A percentile compares a stretch with the other conserved stretches of the same genome.
phyloP scores from a whole-genome alignment of 768 basidiomycete genomes.

The Lyophyllum atratum region DNA sequence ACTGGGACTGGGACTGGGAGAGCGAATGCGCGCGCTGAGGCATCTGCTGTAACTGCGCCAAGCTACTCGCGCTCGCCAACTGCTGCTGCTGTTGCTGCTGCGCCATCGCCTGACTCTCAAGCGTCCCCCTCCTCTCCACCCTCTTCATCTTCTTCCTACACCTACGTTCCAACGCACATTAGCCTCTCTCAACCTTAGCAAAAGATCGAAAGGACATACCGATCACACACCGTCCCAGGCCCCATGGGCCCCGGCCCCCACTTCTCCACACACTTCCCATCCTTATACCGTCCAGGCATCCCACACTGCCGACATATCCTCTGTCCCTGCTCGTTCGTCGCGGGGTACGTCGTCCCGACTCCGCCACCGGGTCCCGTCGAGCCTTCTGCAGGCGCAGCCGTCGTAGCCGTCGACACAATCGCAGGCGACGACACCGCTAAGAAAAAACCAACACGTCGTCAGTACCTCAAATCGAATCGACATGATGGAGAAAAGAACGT shows the following conservation, averaged over 20 bases:
- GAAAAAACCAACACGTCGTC: not conserved
- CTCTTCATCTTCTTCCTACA: constrained; percentile 89
- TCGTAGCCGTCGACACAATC: too few species aligned
- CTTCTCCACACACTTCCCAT: constrained; percentile 85
- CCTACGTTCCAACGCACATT: constrained; percentile 27
- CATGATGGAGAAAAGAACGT: too few species aligned
- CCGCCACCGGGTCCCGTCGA: too few species aligned
- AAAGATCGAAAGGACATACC: too few species aligned
- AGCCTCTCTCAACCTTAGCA: not conserved
- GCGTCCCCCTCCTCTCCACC: constrained; percentile 71
- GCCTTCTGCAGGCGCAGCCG: too few species aligned
- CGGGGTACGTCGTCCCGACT: constrained; percentile 38
- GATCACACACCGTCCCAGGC: constrained; percentile 82
- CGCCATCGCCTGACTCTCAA: constrained; percentile 44
- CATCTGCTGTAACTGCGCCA: not conserved
- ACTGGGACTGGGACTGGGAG: not conserved
- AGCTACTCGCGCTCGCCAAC: too few species aligned
- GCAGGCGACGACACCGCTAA: not conserved
- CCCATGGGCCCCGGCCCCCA: constrained; percentile 87
- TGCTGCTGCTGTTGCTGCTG: constrained; percentile 23
- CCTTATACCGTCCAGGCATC: constrained; percentile 74
- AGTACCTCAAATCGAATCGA: too few species aligned
- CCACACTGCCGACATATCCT: constrained; percentile 80
- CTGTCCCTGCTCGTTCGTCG: constrained; percentile 65
- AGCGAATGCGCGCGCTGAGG: not conserved